Evolutionary conservation across 306 rosid species (phyloP).

Genomic region (Dryas alaskensis): DNA sequence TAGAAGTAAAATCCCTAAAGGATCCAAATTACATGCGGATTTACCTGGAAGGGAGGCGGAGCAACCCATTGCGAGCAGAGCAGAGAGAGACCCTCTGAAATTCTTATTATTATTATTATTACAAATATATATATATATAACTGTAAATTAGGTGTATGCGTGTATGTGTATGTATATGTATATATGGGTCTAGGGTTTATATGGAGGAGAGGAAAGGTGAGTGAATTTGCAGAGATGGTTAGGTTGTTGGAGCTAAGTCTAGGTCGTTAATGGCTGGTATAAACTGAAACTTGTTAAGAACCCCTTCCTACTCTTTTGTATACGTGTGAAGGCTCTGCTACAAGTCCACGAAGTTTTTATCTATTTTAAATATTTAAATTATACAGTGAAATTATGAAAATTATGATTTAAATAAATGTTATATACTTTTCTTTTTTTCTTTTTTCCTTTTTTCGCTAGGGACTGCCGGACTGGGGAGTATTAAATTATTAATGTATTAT

Average conservation of each 20-base stretch:
- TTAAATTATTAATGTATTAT: too few relatives aligned
- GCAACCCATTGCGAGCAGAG: slow-evolving; percentile 59
- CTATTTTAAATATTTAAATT: too few relatives aligned
- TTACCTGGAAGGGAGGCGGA: slow-evolving; percentile 74
- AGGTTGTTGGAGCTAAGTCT: neutral
- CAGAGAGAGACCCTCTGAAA: neutral
- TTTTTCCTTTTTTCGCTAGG: too few relatives aligned
- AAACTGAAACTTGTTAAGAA: neutral
- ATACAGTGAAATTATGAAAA: too few relatives aligned
- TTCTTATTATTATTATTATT: neutral
- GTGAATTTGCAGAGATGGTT: neutral
- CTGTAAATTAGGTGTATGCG: neutral
- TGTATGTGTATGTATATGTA: neutral
- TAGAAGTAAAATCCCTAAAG: neutral
- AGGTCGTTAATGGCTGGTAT: slow-evolving; percentile 26
- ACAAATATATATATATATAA: neutral
- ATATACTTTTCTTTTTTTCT: too few relatives aligned
- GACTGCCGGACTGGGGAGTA: too few relatives aligned
- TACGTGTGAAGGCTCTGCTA: too few relatives aligned
- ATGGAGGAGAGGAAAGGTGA: neutral
- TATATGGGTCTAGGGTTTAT: slow-evolving; percentile 4
- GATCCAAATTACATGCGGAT: neutral
- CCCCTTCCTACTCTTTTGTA: too few relatives aligned
- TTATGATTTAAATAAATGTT: too few relatives aligned
- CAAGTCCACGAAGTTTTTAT: too few relatives aligned